These are phyloP conservation scores for Boletus barrowsii DNA, from an alignment of 768 basidiomycete genomes.

Conservation along the genomic window DNA sequence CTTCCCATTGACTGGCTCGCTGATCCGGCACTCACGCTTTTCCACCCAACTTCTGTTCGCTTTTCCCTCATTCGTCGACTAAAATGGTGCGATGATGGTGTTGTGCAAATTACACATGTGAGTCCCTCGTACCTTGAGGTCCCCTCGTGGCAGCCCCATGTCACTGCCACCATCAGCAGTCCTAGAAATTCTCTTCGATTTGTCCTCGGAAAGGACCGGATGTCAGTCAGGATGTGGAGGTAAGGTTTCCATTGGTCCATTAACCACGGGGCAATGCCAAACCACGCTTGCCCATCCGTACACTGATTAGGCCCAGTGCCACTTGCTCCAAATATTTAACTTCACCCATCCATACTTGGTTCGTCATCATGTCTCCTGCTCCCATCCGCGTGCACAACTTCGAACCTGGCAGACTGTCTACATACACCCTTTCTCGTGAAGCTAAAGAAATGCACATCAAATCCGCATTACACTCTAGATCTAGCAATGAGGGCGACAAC, in stretches of 20 bases:
- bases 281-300: constrained; percentile 5
- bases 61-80: not conserved
- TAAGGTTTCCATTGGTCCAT: constrained; percentile 16
- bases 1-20: no score
- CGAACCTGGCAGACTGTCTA: not conserved
- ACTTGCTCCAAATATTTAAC: constrained; percentile 18
- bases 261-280: constrained; percentile 15
- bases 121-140: constrained; percentile 9
- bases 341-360: not conserved
- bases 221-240: constrained; percentile 14
- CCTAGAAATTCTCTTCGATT: constrained; percentile 9
- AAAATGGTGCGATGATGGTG: not conserved
- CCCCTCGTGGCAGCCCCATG: constrained; percentile 18
- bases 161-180: constrained; percentile 21
- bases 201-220: constrained; percentile 14
- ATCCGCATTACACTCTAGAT: constrained; percentile 9
- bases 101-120: constrained; percentile 1
- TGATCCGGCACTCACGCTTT: not conserved
- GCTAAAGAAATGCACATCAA: constrained; percentile 3
- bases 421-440: not conserved
- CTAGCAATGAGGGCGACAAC: not conserved
- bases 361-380: constrained; percentile 11
- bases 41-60: not conserved
- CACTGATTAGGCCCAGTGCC: constrained; percentile 13
- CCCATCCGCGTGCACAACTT: constrained; percentile 1